These are phyloP conservation scores for Thraustochytrium striatum DNA, from an alignment of 352 stramenopile genomes.

Conservation along the genomic window DNA sequence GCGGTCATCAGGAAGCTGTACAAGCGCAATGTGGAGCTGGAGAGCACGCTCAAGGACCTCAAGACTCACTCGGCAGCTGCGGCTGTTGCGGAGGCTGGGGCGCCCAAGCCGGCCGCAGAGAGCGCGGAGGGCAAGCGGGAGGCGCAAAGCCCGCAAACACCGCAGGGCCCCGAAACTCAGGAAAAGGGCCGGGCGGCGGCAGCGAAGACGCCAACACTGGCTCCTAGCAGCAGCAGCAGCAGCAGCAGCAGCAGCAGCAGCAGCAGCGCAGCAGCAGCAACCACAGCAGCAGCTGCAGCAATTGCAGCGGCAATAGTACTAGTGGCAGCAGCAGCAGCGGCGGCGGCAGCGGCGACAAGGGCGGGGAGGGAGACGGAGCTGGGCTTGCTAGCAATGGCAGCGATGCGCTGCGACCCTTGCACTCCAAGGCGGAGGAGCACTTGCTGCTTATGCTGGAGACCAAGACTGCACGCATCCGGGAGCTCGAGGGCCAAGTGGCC, in stretches of 20 bases:
- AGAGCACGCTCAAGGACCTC: not conserved
- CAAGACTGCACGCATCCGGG: not conserved
- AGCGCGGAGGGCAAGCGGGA: not conserved
- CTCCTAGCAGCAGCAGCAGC: too few relatives aligned
- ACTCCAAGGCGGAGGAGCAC: not conserved
- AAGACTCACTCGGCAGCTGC: not conserved
- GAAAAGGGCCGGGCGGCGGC: too few relatives aligned
- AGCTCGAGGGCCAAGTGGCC: not conserved
- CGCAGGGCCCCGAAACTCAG: too few relatives aligned
- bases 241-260: too few relatives aligned
- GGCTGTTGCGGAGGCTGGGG: not conserved
- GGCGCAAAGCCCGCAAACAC: not conserved
- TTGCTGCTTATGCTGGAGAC: not conserved
- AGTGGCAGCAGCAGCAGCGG: too few relatives aligned
- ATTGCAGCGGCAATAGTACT: too few relatives aligned
- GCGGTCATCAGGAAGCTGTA: conserved; percentile 43
- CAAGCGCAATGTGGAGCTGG: conserved; percentile 23
- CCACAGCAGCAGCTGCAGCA: too few relatives aligned
- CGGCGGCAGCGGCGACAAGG: too few relatives aligned
- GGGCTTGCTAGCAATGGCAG: not conserved
- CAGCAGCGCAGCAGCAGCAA: too few relatives aligned
- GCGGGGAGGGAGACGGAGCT: not conserved
- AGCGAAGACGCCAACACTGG: too few relatives aligned
- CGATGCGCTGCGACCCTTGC: not conserved
- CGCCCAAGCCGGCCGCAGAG: not conserved